These are phyloP conservation scores for Anthracocystis walkeri DNA, from an alignment of 1,284 basidiomycete genomes.

Conservation along the genomic window DNA sequence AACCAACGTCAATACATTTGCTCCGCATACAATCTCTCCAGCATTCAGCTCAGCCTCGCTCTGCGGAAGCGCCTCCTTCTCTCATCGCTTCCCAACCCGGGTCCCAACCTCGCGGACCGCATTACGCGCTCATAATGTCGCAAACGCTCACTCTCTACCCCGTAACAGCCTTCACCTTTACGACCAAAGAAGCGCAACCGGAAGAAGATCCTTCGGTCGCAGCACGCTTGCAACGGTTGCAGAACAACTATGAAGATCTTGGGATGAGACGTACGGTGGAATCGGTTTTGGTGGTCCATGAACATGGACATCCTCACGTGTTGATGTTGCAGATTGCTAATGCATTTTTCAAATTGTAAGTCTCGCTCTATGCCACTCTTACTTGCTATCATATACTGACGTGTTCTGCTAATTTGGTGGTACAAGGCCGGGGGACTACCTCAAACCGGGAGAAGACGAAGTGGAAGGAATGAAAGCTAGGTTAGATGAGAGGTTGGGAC, in stretches of 20 bases:
- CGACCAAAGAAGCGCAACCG: slow-evolving; percentile 92
- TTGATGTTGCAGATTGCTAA: slow-evolving; percentile 98
- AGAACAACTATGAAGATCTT: slow-evolving; percentile 96
- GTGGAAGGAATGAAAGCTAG: slow-evolving; percentile 86
- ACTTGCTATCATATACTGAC: not conserved
- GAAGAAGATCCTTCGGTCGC: slow-evolving; percentile 96
- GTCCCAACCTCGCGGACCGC: too few species aligned
- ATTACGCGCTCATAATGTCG: slow-evolving; percentile 42
- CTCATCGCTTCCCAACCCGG: too few species aligned
- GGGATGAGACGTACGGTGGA: slow-evolving; percentile 93
- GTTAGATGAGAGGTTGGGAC: slow-evolving; percentile 78
- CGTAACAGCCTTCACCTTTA: slow-evolving; percentile 88
- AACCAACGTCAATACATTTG: too few species aligned
- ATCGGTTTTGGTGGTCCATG: slow-evolving; percentile 93
- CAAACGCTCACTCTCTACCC: slow-evolving; percentile 73
- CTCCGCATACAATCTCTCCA: too few species aligned
- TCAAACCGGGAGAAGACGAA: slow-evolving; percentile 94
- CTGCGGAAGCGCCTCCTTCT: too few species aligned
- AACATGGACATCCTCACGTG: slow-evolving; percentile 77
- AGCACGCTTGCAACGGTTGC: slow-evolving; percentile 70
- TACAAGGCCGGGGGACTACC: slow-evolving; percentile 91
- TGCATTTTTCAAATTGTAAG: slow-evolving; percentile 96
- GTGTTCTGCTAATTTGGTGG: not conserved
- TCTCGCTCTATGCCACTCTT: too few species aligned
- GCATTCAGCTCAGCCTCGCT: too few species aligned